Evolutionary conservation across 1,284 basidiomycete genomes (phyloP).

Genomic region (Phlebopus sp.): DNA sequence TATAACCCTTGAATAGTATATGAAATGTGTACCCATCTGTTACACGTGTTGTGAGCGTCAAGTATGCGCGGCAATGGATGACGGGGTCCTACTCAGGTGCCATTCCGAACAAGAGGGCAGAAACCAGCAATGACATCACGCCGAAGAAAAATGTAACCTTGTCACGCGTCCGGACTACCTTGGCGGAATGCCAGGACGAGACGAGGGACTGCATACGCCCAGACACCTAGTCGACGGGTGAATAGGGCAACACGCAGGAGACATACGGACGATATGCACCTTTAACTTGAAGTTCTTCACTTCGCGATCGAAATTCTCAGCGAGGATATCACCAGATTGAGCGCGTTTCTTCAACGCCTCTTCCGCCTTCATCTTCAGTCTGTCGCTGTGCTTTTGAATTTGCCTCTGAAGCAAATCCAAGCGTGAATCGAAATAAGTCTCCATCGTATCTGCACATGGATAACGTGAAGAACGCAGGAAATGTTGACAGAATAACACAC

Average conservation of each 20-base stretch:
- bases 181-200: conserved; percentile 84
- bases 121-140: conserved; percentile 83
- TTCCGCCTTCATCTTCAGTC: conserved; percentile 77
- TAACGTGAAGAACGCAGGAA: conserved; percentile 16
- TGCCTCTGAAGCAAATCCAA: conserved; percentile 86
- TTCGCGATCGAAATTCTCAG: conserved; percentile 82
- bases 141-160: conserved; percentile 91
- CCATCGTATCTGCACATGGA: conserved; percentile 67
- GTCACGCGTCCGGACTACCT: conserved; percentile 87
- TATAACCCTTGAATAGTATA: conserved; percentile 76
- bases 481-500: conserved; percentile 11
- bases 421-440: conserved; percentile 88
- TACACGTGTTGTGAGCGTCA: conserved; percentile 11
- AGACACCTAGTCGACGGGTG: conserved; percentile 53
- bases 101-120: conserved; percentile 80
- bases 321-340: conserved; percentile 60
- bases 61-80: not conserved
- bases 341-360: conserved; percentile 65
- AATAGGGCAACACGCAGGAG: conserved; percentile 3
- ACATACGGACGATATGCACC: conserved; percentile 31
- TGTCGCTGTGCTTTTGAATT: conserved; percentile 82
- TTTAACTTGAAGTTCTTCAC: conserved; percentile 74
- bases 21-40: conserved; percentile 72
- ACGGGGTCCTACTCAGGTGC: conserved; percentile 63
- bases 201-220: conserved; percentile 69